These are phyloP conservation scores for Neonectria magnoliae DNA, from an alignment of 2,329 filamentous ascomycete species.

Conservation along the genomic window DNA sequence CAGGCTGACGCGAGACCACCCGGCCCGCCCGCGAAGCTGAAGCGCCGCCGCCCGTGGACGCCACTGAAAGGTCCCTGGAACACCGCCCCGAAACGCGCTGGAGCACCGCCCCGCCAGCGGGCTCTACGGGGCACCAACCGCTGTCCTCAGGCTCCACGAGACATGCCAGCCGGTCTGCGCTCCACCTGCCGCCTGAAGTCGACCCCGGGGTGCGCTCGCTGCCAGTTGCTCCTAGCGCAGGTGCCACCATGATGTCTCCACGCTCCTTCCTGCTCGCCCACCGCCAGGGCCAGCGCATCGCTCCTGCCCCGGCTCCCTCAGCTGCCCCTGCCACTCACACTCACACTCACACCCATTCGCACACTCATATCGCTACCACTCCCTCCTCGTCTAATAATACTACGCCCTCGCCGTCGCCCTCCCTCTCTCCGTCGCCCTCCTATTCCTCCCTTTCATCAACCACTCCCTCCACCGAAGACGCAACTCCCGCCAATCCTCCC, in stretches of 20 bases:
- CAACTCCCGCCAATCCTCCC: conserved; percentile 11
- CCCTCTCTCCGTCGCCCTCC: conserved; percentile 34
- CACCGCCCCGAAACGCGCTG: conserved; percentile 29
- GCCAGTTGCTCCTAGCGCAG: conserved; percentile 24
- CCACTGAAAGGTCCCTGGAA: conserved; percentile 23
- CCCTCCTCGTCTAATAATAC: conserved; percentile 32
- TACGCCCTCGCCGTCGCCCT: conserved; percentile 30
- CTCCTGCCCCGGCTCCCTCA: conserved; percentile 28
- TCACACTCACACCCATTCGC: conserved; percentile 7
- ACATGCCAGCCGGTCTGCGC: conserved; percentile 30
- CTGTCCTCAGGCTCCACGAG: conserved; percentile 21
- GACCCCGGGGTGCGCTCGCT: conserved; percentile 30
- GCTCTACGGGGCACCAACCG: conserved; percentile 17
- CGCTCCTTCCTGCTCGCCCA: conserved; percentile 43
- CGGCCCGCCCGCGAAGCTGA: neutral
- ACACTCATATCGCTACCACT: conserved; percentile 28
- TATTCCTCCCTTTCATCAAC: conserved; percentile 29
- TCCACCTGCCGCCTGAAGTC: conserved; percentile 24
- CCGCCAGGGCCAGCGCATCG: conserved; percentile 31
- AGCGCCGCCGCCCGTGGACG: neutral
- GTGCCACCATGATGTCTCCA: conserved; percentile 44
- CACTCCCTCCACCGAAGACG: conserved; percentile 13
- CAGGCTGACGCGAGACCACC: conserved; percentile 11
- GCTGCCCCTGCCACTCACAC: conserved; percentile 23
- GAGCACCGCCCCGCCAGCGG: conserved; percentile 13